A percentile compares a stretch with the other conserved stretches of the same genome.
Evolutionary conservation across 2,329 filamentous ascomycete genomes (phyloP).

Genomic region (Penicillium glabrum): DNA sequence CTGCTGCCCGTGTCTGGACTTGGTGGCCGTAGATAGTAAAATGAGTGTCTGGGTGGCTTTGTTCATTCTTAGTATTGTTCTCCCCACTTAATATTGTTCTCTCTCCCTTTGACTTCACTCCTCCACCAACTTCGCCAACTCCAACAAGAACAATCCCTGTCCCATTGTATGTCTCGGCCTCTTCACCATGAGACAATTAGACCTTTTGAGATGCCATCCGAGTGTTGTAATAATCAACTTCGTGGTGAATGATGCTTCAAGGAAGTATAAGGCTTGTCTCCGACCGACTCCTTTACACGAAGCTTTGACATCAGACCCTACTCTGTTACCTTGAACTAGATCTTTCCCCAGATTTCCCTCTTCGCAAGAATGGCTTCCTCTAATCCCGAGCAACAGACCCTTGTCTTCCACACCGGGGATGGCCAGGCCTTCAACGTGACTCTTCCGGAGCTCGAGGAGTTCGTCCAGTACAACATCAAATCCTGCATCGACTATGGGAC

Average conservation of each 20-base stretch:
- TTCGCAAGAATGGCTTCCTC: constrained; percentile 7
- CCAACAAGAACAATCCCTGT: constrained; percentile 2
- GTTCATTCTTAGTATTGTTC: constrained; percentile 29
- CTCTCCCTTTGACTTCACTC: background rate
- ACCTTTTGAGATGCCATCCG: background rate
- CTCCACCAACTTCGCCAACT: background rate
- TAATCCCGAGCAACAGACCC: constrained; percentile 34
- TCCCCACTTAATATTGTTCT: constrained; percentile 28
- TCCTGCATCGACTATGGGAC: constrained; percentile 65
- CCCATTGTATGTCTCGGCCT: constrained; percentile 32
- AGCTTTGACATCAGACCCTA: background rate
- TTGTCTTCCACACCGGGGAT: constrained; percentile 50
- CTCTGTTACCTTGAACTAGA: background rate
- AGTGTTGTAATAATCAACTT: background rate
- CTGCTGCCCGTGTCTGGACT: background rate
- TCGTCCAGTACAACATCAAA: constrained; percentile 49
- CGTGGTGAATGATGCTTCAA: background rate
- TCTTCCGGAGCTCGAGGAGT: constrained; percentile 47
- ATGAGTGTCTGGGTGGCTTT: background rate
- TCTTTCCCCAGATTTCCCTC: background rate
- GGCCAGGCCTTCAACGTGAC: constrained; percentile 43
- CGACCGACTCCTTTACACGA: background rate
- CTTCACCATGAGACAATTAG: background rate
- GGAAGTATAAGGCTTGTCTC: background rate
- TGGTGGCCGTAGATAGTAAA: background rate